Base-by-base conservation (phyloP, 1,284 basidiomycete genomes). In the Leucoagaricus sp. region DNA sequence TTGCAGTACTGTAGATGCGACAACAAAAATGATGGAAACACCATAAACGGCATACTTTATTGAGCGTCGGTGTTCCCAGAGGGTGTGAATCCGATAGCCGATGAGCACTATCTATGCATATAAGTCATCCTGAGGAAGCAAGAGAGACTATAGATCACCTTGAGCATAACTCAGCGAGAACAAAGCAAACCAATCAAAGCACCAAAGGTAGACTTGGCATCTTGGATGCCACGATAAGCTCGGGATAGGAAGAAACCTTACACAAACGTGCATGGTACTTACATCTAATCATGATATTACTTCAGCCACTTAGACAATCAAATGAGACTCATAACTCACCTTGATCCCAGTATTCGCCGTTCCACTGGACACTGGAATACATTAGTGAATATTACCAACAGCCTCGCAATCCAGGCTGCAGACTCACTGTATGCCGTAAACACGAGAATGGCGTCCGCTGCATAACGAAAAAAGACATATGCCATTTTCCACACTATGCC, bases 371-470 rank as follows among this genome's bases (percentile, higher is more conserved):
- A 36, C 54, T 56, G 23, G 7, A 49, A n/a, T 13, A 4, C 21
- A 34, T 21, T n/a, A 21, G 17, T 29, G n/a, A 34, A 10, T 9
- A 42, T 7, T 17, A 44, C 17, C 15, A 13, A 5, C 17, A 2
- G 9, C 8, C 4, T 8, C 10, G 5, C 17, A 31, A 26, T 2
- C 13, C 13, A 44, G n/a, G n/a, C 10, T 31, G 28, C 15, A n/a
- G 13, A 42, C 47, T 56, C n/a, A 56, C 54, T 15, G 29, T 28
- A 46, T 12, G 54, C 48, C 4, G 54, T 50, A 26, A 49, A 38
- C 3, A 56, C 28, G 19, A 56, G 21, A 17, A 44, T 26, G 4
- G 31, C 48, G 38, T 56, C 48, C n/a, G 48, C 28, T 12, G 41
- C 31, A 38, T 56, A 56, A 13, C 54, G 38, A 29, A 23, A 33